A percentile compares a stretch with the other conserved stretches of the same genome.
phyloP scores from a whole-genome alignment of 768 basidiomycete species.

The Suillus clintonianus region DNA sequence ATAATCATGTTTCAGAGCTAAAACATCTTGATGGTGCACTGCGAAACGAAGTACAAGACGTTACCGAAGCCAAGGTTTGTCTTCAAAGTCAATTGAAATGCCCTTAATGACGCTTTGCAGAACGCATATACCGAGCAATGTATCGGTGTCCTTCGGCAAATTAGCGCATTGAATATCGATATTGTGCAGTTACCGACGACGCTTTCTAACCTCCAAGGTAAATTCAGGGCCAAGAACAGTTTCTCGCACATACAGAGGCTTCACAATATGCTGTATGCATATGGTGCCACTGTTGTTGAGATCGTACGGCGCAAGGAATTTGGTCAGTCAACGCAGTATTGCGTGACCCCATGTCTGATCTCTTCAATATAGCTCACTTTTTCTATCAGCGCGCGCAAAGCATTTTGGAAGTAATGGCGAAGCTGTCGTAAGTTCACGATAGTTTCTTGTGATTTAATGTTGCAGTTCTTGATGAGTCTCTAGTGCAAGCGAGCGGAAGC shows the following conservation, averaged over 20 bases:
- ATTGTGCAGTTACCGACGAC: conserved; percentile 72
- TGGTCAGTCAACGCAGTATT: conserved; percentile 44
- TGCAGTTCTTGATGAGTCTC: conserved; percentile 7
- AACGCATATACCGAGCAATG: conserved; percentile 73
- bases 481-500: conserved; percentile 76
- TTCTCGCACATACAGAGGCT: conserved; percentile 91
- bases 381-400: conserved; percentile 80
- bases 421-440: conserved; percentile 65
- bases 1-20: conserved; percentile 48
- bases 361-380: conserved; percentile 55
- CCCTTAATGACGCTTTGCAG: conserved; percentile 41
- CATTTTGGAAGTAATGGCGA: conserved; percentile 85
- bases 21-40: conserved; percentile 62
- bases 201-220: conserved; percentile 66
- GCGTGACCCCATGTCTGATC: conserved; percentile 3
- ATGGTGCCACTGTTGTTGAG: conserved; percentile 89
- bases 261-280: conserved; percentile 89
- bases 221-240: conserved; percentile 74
- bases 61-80: conserved; percentile 56
- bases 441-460: background rate
- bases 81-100: background rate
- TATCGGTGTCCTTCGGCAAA: conserved; percentile 66
- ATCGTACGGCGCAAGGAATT: conserved; percentile 91
- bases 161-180: conserved; percentile 80
- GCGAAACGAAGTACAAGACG: conserved; percentile 59